Conservation (phyloP, 2,329 filamentous ascomycete genomes). For the Rachicladosporium sp. region DNA sequence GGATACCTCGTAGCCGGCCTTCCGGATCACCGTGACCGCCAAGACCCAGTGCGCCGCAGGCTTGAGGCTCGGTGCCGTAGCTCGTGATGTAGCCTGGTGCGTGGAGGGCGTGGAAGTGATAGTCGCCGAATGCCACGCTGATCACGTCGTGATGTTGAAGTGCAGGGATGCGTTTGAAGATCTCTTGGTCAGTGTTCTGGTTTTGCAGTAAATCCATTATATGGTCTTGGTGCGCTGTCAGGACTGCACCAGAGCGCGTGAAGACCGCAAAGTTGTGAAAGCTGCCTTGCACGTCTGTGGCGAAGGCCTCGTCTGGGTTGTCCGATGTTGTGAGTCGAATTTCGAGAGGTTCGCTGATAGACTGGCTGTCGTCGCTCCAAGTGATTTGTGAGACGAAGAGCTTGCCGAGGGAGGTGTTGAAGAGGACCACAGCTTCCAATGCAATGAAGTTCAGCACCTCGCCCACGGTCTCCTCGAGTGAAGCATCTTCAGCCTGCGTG, state of each 20-base stretch:
- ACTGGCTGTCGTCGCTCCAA: slow-evolving; percentile 22
- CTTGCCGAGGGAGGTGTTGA: slow-evolving; percentile 39
- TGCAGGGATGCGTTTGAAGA: slow-evolving; percentile 33
- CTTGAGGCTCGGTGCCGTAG: slow-evolving; percentile 37
- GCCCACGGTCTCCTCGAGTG: slow-evolving; percentile 29
- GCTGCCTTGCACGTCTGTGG: slow-evolving; percentile 39
- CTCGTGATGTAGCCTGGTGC: slow-evolving; percentile 40
- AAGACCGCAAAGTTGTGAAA: slow-evolving; percentile 42
- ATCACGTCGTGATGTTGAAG: slow-evolving; percentile 41
- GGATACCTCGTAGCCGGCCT: slow-evolving; percentile 33
- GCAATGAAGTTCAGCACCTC: slow-evolving; percentile 39
- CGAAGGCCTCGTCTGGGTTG: slow-evolving; percentile 14
- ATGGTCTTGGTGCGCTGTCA: slow-evolving; percentile 33
- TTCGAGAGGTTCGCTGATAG: slow-evolving; percentile 30
- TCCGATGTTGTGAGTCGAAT: slow-evolving; percentile 23
- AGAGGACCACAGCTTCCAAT: slow-evolving; percentile 38
- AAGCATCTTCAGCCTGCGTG: slow-evolving; percentile 1
- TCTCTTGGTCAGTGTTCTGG: slow-evolving; percentile 7
- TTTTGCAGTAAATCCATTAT: slow-evolving; percentile 24
- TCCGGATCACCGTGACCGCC: slow-evolving; percentile 26
- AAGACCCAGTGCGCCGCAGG: slow-evolving; percentile 39
- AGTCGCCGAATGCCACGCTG: slow-evolving; percentile 42
- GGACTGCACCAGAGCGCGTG: slow-evolving; percentile 34
- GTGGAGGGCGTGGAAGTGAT: slow-evolving; percentile 44
- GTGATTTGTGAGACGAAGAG: slow-evolving; percentile 32